A percentile compares a stretch with the other conserved stretches of the same genome.
phyloP scores from a whole-genome alignment of 2,329 filamentous ascomycete genomes.

The Beauveria pseudobassiana region DNA sequence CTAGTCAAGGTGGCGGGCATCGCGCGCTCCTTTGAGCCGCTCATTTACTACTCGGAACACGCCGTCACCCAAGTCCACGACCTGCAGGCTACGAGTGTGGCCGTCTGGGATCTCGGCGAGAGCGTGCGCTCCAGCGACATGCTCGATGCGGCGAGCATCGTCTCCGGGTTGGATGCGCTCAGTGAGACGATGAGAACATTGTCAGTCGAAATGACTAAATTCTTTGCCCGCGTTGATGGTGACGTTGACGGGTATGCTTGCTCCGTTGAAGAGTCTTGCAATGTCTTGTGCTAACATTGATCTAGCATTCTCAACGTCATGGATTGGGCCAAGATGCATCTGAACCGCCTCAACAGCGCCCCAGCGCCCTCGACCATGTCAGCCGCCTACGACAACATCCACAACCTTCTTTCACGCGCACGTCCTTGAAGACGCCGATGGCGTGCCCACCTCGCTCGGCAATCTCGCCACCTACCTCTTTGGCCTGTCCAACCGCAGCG shows the following conservation, averaged over 20 bases:
- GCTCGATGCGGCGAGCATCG: constrained; percentile 81
- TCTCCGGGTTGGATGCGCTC: constrained; percentile 74
- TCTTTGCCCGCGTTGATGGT: constrained; percentile 88
- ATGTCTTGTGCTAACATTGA: constrained; percentile 15
- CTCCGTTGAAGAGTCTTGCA: background rate
- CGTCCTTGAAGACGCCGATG: constrained; percentile 45
- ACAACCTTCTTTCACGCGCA: constrained; percentile 64
- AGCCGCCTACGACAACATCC: constrained; percentile 73
- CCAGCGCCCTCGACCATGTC: constrained; percentile 53
- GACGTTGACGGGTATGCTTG: constrained; percentile 70
- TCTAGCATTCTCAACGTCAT: constrained; percentile 80
- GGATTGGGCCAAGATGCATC: constrained; percentile 89
- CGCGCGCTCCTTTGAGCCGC: constrained; percentile 84
- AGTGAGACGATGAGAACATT: constrained; percentile 80
- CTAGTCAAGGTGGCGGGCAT: constrained; percentile 85
- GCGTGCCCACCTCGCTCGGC: constrained; percentile 61
- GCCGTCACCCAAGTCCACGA: constrained; percentile 80
- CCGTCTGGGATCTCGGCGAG: constrained; percentile 91
- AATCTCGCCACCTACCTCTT: constrained; percentile 64
- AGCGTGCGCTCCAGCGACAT: constrained; percentile 84
- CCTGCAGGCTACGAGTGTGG: constrained; percentile 82
- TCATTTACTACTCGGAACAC: constrained; percentile 91
- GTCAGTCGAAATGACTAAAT: constrained; percentile 77
- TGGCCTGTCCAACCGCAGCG: constrained; percentile 73
- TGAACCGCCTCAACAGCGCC: constrained; percentile 58